A percentile compares a stretch with the other conserved stretches of the same genome.
phyloP scores from a whole-genome alignment of 1,284 basidiomycete species.

The Ceratobasidium sp. region DNA sequence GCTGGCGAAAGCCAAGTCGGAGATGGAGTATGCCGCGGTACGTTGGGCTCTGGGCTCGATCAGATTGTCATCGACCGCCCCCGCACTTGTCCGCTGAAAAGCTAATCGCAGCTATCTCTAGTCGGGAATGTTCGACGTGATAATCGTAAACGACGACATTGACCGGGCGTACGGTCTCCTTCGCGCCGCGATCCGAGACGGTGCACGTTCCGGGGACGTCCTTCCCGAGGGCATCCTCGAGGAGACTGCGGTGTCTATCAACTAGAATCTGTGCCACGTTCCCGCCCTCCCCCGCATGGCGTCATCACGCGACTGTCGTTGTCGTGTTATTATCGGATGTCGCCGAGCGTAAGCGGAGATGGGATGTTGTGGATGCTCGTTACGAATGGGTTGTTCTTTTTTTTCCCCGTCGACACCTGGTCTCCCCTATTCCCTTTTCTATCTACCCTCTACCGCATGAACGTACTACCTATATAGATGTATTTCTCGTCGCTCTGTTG shows the following conservation, averaged over 20 bases:
- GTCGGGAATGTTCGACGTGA: conserved; percentile 78
- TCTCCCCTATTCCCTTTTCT: background rate
- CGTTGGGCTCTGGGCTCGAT: conserved; percentile 6
- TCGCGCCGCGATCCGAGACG: conserved; percentile 33
- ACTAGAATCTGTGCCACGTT: background rate
- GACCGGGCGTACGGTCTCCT: conserved; percentile 82
- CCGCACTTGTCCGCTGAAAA: background rate
- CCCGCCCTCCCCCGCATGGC: conserved; percentile 6
- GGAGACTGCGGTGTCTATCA: conserved; percentile 39
- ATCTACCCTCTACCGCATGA: conserved; percentile 1
- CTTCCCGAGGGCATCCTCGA: conserved; percentile 41
- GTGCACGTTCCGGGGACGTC: conserved; percentile 24
- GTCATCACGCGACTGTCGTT: conserved; percentile 4
- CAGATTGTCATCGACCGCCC: conserved; percentile 17
- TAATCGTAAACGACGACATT: conserved; percentile 93
- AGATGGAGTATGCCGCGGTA: conserved; percentile 82
- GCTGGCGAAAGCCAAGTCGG: conserved; percentile 81
- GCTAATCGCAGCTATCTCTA: conserved; percentile 50
- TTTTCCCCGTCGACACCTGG: background rate
- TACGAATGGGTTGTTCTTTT: background rate
- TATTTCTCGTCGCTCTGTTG: background rate
- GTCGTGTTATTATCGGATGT: background rate
- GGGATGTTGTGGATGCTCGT: too few species aligned
- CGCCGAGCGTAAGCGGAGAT: conserved; percentile 4
- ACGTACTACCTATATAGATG: conserved; percentile 4